Percentiles rank a stretch among this genome's conserved stretches.
These are phyloP conservation scores for Ceratocystis eucalypticola DNA, from an alignment of 2,329 filamentous ascomycete genomes.

Conservation along the genomic window DNA sequence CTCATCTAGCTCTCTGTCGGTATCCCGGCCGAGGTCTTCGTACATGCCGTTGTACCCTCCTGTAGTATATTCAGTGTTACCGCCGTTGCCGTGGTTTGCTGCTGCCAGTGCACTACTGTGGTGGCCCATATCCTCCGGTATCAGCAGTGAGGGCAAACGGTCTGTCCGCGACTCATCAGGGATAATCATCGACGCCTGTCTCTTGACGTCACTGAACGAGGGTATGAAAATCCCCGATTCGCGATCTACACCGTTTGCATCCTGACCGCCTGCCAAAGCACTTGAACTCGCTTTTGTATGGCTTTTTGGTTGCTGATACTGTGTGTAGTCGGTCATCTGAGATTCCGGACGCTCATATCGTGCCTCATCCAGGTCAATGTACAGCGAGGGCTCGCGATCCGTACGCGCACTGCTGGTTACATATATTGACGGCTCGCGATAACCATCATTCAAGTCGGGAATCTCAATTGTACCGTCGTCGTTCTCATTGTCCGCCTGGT, in stretches of 20 bases:
- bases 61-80: not conserved
- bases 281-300: slow-evolving; percentile 9
- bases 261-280: not conserved
- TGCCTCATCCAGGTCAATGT: slow-evolving; percentile 17
- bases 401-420: slow-evolving; percentile 15
- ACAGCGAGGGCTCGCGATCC: slow-evolving; percentile 15
- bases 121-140: slow-evolving; percentile 18
- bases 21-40: slow-evolving; percentile 8
- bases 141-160: slow-evolving; percentile 15
- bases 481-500: slow-evolving; percentile 13
- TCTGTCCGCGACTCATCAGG: slow-evolving; percentile 18
- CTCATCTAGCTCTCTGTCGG: not conserved
- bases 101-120: not conserved
- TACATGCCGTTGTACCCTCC: slow-evolving; percentile 18
- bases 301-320: not conserved
- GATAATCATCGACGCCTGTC: slow-evolving; percentile 17
- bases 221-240: slow-evolving; percentile 17
- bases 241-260: slow-evolving; percentile 2
- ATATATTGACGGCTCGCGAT: slow-evolving; percentile 18
- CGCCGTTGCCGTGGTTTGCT: not conserved
- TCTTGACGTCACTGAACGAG: slow-evolving; percentile 13
- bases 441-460: slow-evolving; percentile 16
- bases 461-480: slow-evolving; percentile 19
- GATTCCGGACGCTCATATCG: slow-evolving; percentile 14
- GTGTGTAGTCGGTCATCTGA: slow-evolving; percentile 14